Evolutionary conservation across 305 asterid species (phyloP).

Genomic region (Solanum hybrid): DNA sequence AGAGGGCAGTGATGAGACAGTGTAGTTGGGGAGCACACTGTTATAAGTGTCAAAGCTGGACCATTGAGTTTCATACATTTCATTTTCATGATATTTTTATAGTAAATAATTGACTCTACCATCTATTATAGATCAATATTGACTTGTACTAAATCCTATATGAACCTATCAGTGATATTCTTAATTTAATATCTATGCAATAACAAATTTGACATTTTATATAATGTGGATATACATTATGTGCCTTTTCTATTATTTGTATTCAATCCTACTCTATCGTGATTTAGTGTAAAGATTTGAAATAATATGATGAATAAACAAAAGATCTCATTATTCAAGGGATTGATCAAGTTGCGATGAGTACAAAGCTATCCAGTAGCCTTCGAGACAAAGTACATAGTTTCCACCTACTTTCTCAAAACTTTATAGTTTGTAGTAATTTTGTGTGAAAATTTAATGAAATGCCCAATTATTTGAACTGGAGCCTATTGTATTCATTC

Average conservation of each 20-base stretch:
- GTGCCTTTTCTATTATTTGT: neutral
- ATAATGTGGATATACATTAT: neutral
- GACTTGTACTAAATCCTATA: neutral
- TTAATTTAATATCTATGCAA: neutral
- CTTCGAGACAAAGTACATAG: neutral
- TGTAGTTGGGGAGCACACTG: neutral
- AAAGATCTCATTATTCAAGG: neutral
- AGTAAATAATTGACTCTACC: neutral
- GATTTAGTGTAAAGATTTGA: neutral
- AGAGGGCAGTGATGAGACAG: neutral
- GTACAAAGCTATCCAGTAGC: neutral
- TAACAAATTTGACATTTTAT: neutral
- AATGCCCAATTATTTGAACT: neutral
- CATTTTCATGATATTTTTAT: too few relatives aligned
- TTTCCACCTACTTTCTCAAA: neutral
- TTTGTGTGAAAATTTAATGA: neutral
- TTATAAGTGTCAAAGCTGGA: neutral
- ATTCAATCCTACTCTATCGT: neutral
- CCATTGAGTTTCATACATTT: neutral
- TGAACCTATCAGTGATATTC: neutral
- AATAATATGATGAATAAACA: neutral
- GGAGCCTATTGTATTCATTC: neutral
- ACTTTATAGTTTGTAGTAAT: neutral
- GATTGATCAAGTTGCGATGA: neutral
- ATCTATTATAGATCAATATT: neutral